Evolutionary conservation across 306 rosid species (phyloP), one percentile per base, ranked within the genome.

Genomic region (Aeschynomene evenia): DNA sequence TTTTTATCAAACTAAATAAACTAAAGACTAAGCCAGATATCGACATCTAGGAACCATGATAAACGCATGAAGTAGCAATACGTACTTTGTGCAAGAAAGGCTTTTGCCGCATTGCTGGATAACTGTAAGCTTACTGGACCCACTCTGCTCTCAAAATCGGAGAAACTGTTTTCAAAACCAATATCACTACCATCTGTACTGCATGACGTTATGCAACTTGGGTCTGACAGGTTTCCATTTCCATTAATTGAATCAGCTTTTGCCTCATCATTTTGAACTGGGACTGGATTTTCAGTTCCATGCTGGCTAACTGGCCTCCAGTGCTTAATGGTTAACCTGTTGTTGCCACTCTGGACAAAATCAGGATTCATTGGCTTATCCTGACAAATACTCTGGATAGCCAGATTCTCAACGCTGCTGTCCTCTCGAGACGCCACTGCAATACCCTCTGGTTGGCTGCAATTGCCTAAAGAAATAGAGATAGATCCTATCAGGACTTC

Each of bases 401-500:
- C 75, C 69, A 75, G 77, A 72, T 77, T 65, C 64, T 83, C 88
- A 13, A 33, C 70, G 48, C 16, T 54, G 64, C 71, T 37, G 66
- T 68, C 81, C 71, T 74, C 85, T 63, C n/a, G 45, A 74, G 75
- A 54, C 52, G 80, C 73, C 45, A 77, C 77, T 51, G 31, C 59
- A 62, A 72, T 76, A 64, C 77, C 70, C 73, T 80, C 88, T 29
- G 76, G 60, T 51, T 64, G 79, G 64, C 63, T 56, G 82, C 80
- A 68, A 76, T 82, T 79, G 68, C 81, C 75, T 23, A 91, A 80
- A 14, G 83, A 69, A 68, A 92, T 88, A 16, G 92, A 29, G 65
- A 92, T 84, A 33, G 98, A 92, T 70, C 98, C 98, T 64, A 92
- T 92, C 70, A 92, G 70, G 63, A 92, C 83, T 81, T 87, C 89